These are phyloP conservation scores for Zygotorulaspora chibaensis DNA, from an alignment of 805 yeast species.

Conservation along the genomic window DNA sequence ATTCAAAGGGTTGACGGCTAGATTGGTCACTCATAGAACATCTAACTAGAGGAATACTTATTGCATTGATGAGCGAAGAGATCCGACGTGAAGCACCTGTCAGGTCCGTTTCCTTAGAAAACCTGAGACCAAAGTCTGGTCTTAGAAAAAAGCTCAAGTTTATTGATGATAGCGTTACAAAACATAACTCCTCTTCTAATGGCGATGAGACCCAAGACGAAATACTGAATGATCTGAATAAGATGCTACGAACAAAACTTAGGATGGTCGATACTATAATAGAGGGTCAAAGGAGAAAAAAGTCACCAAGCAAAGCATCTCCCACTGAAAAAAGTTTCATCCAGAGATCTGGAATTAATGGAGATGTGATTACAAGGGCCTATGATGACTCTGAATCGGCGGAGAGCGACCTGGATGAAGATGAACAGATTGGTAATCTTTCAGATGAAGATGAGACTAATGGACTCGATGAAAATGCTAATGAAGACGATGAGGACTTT, in stretches of 20 bases:
- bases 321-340: slow-evolving; percentile 36
- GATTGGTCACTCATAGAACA: background rate
- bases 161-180: slow-evolving; percentile 16
- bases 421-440: slow-evolving; percentile 1
- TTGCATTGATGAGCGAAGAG: slow-evolving; percentile 5
- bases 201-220: slow-evolving; percentile 14
- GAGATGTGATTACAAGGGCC: slow-evolving; percentile 12
- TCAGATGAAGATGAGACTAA: slow-evolving; percentile 12
- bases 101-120: slow-evolving; percentile 18
- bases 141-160: slow-evolving; percentile 11
- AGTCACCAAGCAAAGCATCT: slow-evolving; percentile 3
- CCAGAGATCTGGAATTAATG: slow-evolving; percentile 18
- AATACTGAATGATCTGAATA: slow-evolving; percentile 24
- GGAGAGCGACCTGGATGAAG: slow-evolving; percentile 5
- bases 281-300: slow-evolving; percentile 4
- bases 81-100: slow-evolving; percentile 10
- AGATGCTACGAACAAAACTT: slow-evolving; percentile 23
- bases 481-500: slow-evolving; percentile 31
- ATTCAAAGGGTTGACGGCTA: background rate
- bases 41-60: background rate
- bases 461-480: slow-evolving; percentile 16
- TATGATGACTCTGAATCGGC: slow-evolving; percentile 11
- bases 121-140: slow-evolving; percentile 12
- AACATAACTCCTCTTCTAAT: slow-evolving; percentile 6
- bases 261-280: slow-evolving; percentile 16